Evolutionary conservation across 495 filamentous ascomycete species (phyloP), one percentile per base, ranked within the genome.

Genomic region (Neurospora sp.): DNA sequence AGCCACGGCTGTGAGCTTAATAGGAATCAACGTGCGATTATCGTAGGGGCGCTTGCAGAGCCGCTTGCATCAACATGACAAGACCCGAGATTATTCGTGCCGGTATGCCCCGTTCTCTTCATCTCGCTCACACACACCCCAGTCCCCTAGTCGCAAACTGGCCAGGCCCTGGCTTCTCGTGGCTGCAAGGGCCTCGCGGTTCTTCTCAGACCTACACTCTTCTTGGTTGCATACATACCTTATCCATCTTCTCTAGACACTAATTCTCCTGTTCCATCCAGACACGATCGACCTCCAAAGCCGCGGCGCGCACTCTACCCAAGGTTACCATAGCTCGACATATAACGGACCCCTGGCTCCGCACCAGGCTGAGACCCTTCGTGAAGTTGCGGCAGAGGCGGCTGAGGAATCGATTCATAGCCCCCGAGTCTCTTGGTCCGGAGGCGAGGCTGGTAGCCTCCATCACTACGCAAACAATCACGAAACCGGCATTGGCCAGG

Each of bases 241-340:
- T 28, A 71, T 40, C 39, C 59, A 69, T 59, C 70, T 71, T 75
- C 59, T 77, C 78, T 77, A 66, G 28, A 17, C 24, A 31, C 54
- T 66, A 66, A 80, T 75, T 66, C 71, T 71, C 42, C 69, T 71
- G 71, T 74, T 76, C 73, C 75, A 73, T 72, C 73, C 78, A 98
- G 96, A 99, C 84, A 95, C 96, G 70, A 90, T 98, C 81, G 96
- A 99, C 83, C 91, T 99, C 8, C 96, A 99, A 85, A 88, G 91
- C 81, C 91, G 90, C 77, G 84, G 91, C 79, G 83, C 92, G 36
- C 93, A 93, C 34, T 94, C 94, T 59, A 92, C 96, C 8, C 87
- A 97, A 82, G 93, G 92, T 76, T 92, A 94, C 82, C 75, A 75
- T 69, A 80, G 78, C 81, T 86, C 72, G 28, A 69, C 81, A 34